Evolutionary conservation across 1,284 basidiomycete species (phyloP).

Genomic region (Mycena citricolor): DNA sequence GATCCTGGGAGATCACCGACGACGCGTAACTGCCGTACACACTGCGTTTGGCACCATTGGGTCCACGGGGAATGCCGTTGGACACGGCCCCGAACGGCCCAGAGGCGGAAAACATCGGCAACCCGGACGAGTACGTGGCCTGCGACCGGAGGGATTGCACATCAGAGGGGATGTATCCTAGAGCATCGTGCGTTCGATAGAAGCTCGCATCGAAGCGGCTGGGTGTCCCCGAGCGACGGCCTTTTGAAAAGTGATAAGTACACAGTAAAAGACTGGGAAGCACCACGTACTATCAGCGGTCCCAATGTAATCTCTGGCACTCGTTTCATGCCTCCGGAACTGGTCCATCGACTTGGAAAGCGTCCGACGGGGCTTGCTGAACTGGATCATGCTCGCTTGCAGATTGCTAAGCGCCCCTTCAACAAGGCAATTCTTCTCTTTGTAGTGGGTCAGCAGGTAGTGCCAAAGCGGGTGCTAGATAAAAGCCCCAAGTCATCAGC

Average conservation of each 20-base stretch:
- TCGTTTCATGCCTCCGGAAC: conserved; percentile 87
- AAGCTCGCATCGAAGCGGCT: conserved; percentile 93
- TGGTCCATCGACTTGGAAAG: conserved; percentile 86
- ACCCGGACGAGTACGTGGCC: conserved; percentile 87
- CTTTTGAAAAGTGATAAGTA: conserved; percentile 29
- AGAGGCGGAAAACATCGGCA: conserved; percentile 78
- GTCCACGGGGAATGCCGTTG: conserved; percentile 56
- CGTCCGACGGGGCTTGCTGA: conserved; percentile 90
- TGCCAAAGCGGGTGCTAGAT: conserved; percentile 95
- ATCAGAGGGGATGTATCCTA: conserved; percentile 94
- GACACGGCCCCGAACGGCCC: conserved; percentile 72
- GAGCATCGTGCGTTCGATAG: conserved; percentile 92
- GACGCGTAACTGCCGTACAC: conserved; percentile 85
- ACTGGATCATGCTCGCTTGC: conserved; percentile 98
- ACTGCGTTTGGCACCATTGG: conserved; percentile 67
- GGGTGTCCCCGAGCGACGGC: conserved; percentile 75
- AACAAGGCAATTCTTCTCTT: conserved; percentile 92
- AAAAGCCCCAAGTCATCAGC: conserved; percentile 21
- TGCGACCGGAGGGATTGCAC: conserved; percentile 93
- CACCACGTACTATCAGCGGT: conserved; percentile 35
- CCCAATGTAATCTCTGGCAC: conserved; percentile 68
- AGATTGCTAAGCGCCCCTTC: conserved; percentile 97
- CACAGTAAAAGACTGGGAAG: conserved; percentile 29
- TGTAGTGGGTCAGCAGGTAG: conserved; percentile 97
- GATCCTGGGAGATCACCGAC: conserved; percentile 89